Evolutionary conservation across 1,139 yeast genomes (phyloP).

Genomic region (Magnusiomyces paraingens): DNA sequence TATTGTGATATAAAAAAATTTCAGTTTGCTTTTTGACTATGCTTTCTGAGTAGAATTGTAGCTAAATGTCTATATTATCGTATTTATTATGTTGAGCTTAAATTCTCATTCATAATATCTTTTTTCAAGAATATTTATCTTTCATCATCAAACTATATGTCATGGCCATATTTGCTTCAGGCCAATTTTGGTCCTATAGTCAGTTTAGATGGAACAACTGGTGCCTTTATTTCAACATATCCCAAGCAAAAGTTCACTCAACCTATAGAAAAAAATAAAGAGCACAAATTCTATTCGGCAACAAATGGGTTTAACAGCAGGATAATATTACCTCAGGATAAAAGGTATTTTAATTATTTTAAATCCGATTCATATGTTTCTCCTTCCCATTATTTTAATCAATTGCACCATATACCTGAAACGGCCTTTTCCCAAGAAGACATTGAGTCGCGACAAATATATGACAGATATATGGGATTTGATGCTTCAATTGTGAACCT

Average conservation of each 20-base stretch:
- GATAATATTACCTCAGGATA: neutral
- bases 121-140: too few species aligned
- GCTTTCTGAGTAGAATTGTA: too few species aligned
- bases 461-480: neutral
- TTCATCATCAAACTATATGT: too few species aligned
- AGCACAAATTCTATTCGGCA: too few species aligned
- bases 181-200: neutral
- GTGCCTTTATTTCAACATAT: neutral
- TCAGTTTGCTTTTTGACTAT: too few species aligned
- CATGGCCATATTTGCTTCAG: neutral
- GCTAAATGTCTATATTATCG: too few species aligned
- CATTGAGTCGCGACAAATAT: neutral
- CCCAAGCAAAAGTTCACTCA: too few species aligned
- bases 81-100: too few species aligned
- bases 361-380: neutral
- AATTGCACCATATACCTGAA: neutral
- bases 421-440: neutral
- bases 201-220: neutral
- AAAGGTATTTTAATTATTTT: neutral
- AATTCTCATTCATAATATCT: too few species aligned
- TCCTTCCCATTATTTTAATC: neutral
- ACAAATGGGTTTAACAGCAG: slow-evolving; percentile 1
- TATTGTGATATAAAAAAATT: neutral
- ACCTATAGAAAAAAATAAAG: too few species aligned
- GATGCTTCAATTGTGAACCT: neutral